Percentiles rank a stretch among this genome's conserved stretches.
phyloP scores from a whole-genome alignment of 257 asterid genomes.

The Petunia secreta region DNA sequence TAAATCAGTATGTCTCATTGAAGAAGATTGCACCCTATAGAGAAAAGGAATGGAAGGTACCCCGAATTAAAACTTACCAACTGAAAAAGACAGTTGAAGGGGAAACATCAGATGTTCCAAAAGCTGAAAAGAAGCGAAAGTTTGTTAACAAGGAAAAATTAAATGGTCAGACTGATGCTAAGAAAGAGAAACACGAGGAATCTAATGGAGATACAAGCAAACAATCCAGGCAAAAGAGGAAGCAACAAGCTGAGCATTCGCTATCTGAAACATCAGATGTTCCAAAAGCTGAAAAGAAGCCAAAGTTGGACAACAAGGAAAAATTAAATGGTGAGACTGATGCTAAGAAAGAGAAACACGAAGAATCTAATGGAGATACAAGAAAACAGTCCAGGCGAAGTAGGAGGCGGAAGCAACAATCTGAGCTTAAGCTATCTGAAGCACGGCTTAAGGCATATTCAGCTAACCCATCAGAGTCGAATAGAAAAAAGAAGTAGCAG shows the following conservation, averaged over 20 bases:
- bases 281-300: conserved; percentile 32
- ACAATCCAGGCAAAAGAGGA: conserved; percentile 48
- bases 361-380: conserved; percentile 38
- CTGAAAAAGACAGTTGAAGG: conserved; percentile 41
- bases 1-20: conserved; percentile 75
- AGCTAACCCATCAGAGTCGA: conserved; percentile 50
- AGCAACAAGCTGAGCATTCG: conserved; percentile 55
- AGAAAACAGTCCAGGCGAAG: conserved; percentile 44
- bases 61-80: conserved; percentile 50
- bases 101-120: conserved; percentile 26
- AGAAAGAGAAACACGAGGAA: conserved; percentile 41
- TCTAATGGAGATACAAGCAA: conserved; percentile 35
- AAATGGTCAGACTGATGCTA: conserved; percentile 30
- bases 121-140: conserved; percentile 35
- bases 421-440: conserved; percentile 53
- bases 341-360: conserved; percentile 35
- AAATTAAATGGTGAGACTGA: conserved; percentile 32
- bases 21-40: conserved; percentile 81
- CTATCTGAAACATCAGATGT: conserved; percentile 29
- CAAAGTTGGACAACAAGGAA: conserved; percentile 30
- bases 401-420: conserved; percentile 57
- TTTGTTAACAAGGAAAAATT: conserved; percentile 30
- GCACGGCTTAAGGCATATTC: conserved; percentile 66
- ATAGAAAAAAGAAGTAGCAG: conserved; percentile 52
- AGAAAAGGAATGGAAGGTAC: conserved; percentile 83